Evolutionary conservation across 306 rosid genomes (phyloP), one percentile per base, ranked within the genome.

Genomic region (Gillenia trifoliata): DNA sequence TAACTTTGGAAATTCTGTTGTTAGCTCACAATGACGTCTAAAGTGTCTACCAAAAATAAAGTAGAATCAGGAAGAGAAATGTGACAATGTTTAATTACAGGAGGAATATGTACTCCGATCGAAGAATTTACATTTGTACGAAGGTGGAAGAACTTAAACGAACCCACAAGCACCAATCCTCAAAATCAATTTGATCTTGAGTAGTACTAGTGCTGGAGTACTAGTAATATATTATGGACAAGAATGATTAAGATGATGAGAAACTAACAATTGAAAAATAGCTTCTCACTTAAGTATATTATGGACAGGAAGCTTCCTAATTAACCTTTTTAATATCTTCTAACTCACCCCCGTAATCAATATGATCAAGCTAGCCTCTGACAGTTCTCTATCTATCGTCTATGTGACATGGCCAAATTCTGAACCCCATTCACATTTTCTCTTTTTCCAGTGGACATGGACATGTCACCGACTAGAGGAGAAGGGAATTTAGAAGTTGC

Each of bases 141-240:
- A 57, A 71, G 75, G 17, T 36, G 13, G 55, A 16, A 19, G 61
- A 54, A 38, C 36, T 71, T 13, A 57, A 36, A 56, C 60, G 4
- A 56, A 30, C 75, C 38, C 75, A 38, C 26, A 23, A 71, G 52
- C 63, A 71, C 23, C 33, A 54, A 33, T 56, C n/a, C 19, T 57
- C 54, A 25, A 71, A 71, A 38, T 55, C 17, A 55, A 71, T 9
- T 61, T 56, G 65, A 56, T 71, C 54, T 33, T 33, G 64, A 54
- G 33, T 50, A 20, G 11, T 36, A 34, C 62, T 50, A 13, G 30
- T 70, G 40, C 74, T 70, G 74, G 64, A 20, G 50, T 16, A 1
- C 17, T 22, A 22, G 60, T n/a, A 54, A 22, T n/a, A 54, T 8
- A 6, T n/a, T 0, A 57, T 20, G 60, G 63, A 33, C 34, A 16